Percentiles rank a stretch among this genome's conserved stretches.
Conservation (phyloP, 345 rosid genomes). For the Salix koriyanagi region DNA sequence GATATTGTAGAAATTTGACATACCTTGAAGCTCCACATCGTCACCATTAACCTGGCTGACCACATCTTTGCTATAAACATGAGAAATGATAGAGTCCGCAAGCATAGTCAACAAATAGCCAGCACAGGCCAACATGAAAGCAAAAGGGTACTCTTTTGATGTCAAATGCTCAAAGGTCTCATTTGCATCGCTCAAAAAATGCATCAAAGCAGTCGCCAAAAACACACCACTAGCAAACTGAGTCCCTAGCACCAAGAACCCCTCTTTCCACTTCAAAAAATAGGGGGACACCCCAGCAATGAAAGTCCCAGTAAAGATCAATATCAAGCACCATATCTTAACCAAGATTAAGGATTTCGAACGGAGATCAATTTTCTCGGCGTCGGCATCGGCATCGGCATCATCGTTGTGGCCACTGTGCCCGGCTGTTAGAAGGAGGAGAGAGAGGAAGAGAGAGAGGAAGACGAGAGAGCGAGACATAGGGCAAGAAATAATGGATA, state of each 20-base stretch:
- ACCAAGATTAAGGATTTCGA: slow-evolving; percentile 48
- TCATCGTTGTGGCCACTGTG: slow-evolving; percentile 43
- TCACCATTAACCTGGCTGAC: slow-evolving; percentile 17
- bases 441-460: slow-evolving; percentile 36
- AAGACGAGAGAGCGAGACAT: slow-evolving; percentile 41
- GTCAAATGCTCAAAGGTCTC: slow-evolving; percentile 66
- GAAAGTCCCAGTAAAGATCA: slow-evolving; percentile 58
- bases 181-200: slow-evolving; percentile 70
- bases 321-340: slow-evolving; percentile 62
- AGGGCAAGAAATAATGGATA: not conserved
- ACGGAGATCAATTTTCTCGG: slow-evolving; percentile 31
- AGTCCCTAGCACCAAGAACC: slow-evolving; percentile 67
- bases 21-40: slow-evolving; percentile 55
- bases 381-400: slow-evolving; percentile 19
- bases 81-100: slow-evolving; percentile 54
- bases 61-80: slow-evolving; percentile 38
- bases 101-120: slow-evolving; percentile 74
- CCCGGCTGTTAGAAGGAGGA: slow-evolving; percentile 45
- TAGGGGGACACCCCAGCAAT: slow-evolving; percentile 69
- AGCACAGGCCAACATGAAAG: slow-evolving; percentile 72
- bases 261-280: slow-evolving; percentile 77
- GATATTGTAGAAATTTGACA: not conserved
- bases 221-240: slow-evolving; percentile 86
- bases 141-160: slow-evolving; percentile 60
- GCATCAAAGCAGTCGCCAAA: slow-evolving; percentile 79